Conservation (phyloP, 495 filamentous ascomycete genomes). For the Articulospora tetracladia region DNA sequence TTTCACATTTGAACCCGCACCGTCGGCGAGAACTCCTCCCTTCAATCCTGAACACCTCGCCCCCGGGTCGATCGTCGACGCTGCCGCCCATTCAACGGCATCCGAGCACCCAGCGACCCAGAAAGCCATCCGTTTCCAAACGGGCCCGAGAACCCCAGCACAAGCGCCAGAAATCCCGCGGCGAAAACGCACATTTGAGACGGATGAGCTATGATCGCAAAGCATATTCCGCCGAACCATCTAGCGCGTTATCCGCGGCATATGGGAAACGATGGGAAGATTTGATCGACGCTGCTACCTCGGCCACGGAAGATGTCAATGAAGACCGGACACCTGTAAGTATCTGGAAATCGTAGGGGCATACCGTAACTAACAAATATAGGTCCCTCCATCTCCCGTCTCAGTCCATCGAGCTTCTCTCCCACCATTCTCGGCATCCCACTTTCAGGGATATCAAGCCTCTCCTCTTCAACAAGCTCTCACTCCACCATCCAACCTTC, state of each 20-base stretch:
- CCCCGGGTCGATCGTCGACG: conserved; percentile 81
- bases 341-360: no score
- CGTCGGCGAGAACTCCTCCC: conserved; percentile 71
- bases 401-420: conserved; percentile 70
- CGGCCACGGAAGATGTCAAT: conserved; percentile 88
- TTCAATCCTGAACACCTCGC: conserved; percentile 74
- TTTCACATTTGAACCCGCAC: conserved; percentile 56
- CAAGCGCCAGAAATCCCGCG: conserved; percentile 68
- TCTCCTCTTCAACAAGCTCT: conserved; percentile 83
- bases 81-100: conserved; percentile 76
- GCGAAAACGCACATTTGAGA: conserved; percentile 44
- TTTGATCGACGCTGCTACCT: conserved; percentile 85
- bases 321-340: conserved; percentile 77
- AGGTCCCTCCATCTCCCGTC: conserved; percentile 67
- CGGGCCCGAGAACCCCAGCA: conserved; percentile 69
- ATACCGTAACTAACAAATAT: conserved; percentile 22
- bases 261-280: conserved; percentile 93
- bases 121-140: conserved; percentile 82
- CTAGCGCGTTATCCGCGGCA: conserved; percentile 69
- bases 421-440: conserved; percentile 58
- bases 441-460: conserved; percentile 72
- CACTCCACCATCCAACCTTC: conserved; percentile 70
- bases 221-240: conserved; percentile 78
- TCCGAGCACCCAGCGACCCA: conserved; percentile 51
- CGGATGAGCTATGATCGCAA: conserved; percentile 74